Percentiles rank a stretch among this genome's conserved stretches.
Conservation (phyloP, 768 basidiomycete genomes). For the Mrakia frigida region DNA sequence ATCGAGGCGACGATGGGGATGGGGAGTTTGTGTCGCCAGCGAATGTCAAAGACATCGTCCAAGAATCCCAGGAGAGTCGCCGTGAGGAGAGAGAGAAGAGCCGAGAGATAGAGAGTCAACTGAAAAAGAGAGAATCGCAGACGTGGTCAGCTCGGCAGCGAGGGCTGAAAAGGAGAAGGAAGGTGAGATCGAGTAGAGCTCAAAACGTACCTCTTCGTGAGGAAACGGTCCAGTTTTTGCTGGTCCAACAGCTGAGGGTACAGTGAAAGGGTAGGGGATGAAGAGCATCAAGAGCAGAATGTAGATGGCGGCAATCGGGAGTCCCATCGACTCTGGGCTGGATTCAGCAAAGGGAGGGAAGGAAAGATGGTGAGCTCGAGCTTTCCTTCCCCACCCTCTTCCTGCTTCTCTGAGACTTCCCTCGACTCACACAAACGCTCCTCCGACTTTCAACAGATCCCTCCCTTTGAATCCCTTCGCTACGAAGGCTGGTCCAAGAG, state of each 20-base stretch:
- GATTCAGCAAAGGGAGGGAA: not conserved
- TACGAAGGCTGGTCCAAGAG: slow-evolving; percentile 71
- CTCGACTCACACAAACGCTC: slow-evolving; percentile 38
- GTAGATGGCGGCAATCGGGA: slow-evolving; percentile 84
- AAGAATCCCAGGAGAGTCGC: slow-evolving; percentile 92
- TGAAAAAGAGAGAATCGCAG: slow-evolving; percentile 40
- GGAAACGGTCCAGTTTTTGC: slow-evolving; percentile 43
- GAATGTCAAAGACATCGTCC: slow-evolving; percentile 96
- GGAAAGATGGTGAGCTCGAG: slow-evolving; percentile 8
- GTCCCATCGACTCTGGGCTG: slow-evolving; percentile 90
- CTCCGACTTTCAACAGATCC: slow-evolving; percentile 73
- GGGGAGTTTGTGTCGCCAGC: slow-evolving; percentile 96
- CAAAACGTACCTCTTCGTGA: slow-evolving; percentile 43
- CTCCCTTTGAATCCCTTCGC: slow-evolving; percentile 75
- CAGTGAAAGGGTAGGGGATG: slow-evolving; percentile 81
- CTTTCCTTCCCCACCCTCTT: not conserved
- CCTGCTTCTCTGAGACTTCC: too few relatives aligned
- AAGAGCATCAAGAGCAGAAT: slow-evolving; percentile 81
- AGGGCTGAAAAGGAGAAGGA: not conserved
- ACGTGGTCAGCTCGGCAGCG: not conserved
- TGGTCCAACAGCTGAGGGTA: slow-evolving; percentile 19
- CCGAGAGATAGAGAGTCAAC: slow-evolving; percentile 89
- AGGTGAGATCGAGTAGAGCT: not conserved
- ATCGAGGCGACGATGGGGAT: slow-evolving; percentile 94
- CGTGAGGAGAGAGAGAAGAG: slow-evolving; percentile 81